These are phyloP conservation scores for Ceratocystis albifundus DNA, from an alignment of 2,329 filamentous ascomycete genomes.

Conservation along the genomic window DNA sequence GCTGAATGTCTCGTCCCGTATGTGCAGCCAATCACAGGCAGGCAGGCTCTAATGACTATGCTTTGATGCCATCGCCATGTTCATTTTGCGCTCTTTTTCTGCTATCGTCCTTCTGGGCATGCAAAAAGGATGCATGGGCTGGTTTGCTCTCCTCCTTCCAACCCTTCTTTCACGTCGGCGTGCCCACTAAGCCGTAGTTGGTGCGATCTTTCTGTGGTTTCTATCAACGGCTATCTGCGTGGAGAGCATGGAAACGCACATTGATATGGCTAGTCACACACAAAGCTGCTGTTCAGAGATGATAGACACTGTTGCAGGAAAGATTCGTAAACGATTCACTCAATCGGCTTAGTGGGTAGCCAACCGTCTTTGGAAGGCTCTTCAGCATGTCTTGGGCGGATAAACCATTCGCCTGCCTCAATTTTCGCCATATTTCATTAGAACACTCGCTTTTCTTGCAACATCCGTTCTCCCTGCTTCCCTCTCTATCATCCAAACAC, in stretches of 20 bases:
- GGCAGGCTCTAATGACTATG: neutral
- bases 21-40: conserved; percentile 11
- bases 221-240: neutral
- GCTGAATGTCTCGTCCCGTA: conserved; percentile 12
- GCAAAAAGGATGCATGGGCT: neutral
- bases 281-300: neutral
- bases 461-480: no score
- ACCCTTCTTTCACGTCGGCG: neutral
- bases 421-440: no score
- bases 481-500: neutral
- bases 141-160: neutral
- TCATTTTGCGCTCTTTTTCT: neutral
- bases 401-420: no score
- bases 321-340: neutral
- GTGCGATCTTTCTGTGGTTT: neutral
- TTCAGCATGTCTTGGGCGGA: no score
- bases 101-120: neutral
- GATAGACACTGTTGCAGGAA: neutral
- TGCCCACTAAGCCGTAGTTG: neutral
- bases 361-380: no score
- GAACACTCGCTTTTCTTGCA: no score
- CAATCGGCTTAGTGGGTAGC: no score
- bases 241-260: neutral
- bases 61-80: neutral
- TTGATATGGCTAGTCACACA: neutral